These are phyloP conservation scores for Dryadomyces quercivorus DNA, from an alignment of 2,329 filamentous ascomycete genomes.

Conservation along the genomic window DNA sequence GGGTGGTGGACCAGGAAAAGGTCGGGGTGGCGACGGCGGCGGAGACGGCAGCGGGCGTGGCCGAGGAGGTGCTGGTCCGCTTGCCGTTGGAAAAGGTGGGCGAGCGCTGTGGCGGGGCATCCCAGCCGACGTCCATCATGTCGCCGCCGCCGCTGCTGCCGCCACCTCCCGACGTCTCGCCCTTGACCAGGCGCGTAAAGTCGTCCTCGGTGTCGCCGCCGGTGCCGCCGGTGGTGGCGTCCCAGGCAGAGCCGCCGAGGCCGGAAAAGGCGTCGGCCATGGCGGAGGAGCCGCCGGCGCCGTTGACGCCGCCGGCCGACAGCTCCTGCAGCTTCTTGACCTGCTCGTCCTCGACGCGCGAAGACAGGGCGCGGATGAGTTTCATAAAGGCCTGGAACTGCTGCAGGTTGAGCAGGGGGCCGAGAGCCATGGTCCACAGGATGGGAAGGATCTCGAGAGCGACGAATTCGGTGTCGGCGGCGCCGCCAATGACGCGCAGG, in stretches of 20 bases:
- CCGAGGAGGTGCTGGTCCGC: constrained; percentile 12
- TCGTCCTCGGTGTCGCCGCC: constrained; percentile 47
- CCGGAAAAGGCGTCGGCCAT: constrained; percentile 57
- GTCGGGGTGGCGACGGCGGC: constrained; percentile 27
- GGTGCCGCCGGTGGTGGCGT: constrained; percentile 31
- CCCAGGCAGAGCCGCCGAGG: constrained; percentile 43
- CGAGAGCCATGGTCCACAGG: constrained; percentile 84
- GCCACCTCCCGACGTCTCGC: constrained; percentile 23
- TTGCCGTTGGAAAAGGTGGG: background rate
- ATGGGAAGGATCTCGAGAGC: constrained; percentile 84
- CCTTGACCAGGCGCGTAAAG: constrained; percentile 84
- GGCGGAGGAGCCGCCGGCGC: constrained; percentile 25
- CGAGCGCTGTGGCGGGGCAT: background rate
- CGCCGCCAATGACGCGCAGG: constrained; percentile 67
- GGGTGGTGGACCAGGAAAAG: constrained; percentile 55
- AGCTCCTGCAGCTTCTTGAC: constrained; percentile 79
- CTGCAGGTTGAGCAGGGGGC: constrained; percentile 72
- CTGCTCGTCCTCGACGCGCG: constrained; percentile 78
- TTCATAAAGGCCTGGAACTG: constrained; percentile 88
- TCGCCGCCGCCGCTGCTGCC: background rate
- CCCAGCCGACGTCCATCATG: constrained; percentile 11
- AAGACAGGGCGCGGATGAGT: constrained; percentile 69
- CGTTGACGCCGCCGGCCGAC: constrained; percentile 26
- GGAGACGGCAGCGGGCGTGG: constrained; percentile 20
- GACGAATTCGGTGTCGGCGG: constrained; percentile 80